Percentiles rank a stretch among this genome's conserved stretches.
phyloP scores from a whole-genome alignment of 2,329 filamentous ascomycete species.

The Arthroderma uncinatum region DNA sequence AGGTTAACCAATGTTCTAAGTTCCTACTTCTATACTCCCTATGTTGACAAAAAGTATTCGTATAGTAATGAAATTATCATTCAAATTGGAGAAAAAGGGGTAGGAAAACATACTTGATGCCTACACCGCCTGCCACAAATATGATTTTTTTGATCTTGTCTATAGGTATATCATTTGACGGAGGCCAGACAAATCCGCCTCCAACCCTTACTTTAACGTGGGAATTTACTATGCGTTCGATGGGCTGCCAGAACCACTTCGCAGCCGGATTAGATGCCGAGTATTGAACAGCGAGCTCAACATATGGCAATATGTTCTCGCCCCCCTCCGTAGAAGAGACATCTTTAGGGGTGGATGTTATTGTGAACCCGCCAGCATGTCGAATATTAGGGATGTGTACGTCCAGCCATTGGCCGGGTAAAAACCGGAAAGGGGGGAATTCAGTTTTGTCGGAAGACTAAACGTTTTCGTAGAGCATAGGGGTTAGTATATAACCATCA shows the following conservation, averaged over 20 bases:
- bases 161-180: slow-evolving; percentile 36
- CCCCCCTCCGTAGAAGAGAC: slow-evolving; percentile 27
- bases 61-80: too few relatives aligned
- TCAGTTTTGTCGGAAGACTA: slow-evolving; percentile 9
- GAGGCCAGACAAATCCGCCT: slow-evolving; percentile 72
- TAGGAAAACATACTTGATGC: slow-evolving; percentile 53
- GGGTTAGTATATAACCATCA: neutral
- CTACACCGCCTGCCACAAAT: slow-evolving; percentile 70
- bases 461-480: neutral
- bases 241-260: slow-evolving; percentile 60
- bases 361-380: slow-evolving; percentile 75
- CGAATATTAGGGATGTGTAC: slow-evolving; percentile 58
- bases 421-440: slow-evolving; percentile 46
- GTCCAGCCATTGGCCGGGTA: slow-evolving; percentile 81
- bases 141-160: slow-evolving; percentile 48
- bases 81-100: neutral
- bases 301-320: slow-evolving; percentile 8
- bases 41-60: neutral
- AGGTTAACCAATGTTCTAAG: neutral
- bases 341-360: slow-evolving; percentile 61
- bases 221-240: slow-evolving; percentile 45
- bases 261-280: slow-evolving; percentile 62
- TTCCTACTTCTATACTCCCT: neutral
- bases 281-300: slow-evolving; percentile 69
- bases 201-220: slow-evolving; percentile 60